A percentile compares a stretch with the other conserved stretches of the same genome.
Evolutionary conservation across 345 rosid species (phyloP).

Genomic region (Heritiera fomes): DNA sequence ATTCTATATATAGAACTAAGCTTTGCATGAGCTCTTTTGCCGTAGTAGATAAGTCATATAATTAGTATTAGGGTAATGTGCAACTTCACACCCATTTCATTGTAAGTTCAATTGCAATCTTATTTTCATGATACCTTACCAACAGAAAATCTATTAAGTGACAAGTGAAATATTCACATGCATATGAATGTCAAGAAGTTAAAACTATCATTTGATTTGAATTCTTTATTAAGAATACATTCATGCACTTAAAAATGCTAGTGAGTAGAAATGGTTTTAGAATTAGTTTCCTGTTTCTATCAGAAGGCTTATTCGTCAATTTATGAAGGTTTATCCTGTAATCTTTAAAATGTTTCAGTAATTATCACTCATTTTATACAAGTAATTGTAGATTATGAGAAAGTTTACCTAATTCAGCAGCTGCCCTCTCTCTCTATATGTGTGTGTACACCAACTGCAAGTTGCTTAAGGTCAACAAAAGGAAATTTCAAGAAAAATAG

Average conservation of each 20-base stretch:
- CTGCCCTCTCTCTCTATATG: neutral
- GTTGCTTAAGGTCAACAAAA: neutral
- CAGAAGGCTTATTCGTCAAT: too few relatives aligned
- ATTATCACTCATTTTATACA: too few relatives aligned
- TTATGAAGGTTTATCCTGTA: neutral
- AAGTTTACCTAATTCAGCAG: constrained; percentile 1
- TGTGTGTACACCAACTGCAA: neutral
- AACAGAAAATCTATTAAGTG: neutral
- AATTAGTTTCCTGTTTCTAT: too few relatives aligned
- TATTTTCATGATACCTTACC: neutral
- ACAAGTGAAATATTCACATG: neutral
- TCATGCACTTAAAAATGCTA: too few relatives aligned
- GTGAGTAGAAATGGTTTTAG: too few relatives aligned
- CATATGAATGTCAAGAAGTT: neutral
- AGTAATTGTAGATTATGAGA: neutral
- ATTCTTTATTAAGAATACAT: neutral
- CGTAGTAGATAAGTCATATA: neutral
- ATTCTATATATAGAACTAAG: neutral
- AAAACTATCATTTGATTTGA: neutral
- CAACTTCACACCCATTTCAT: neutral
- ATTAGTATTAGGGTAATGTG: neutral
- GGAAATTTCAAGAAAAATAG: neutral
- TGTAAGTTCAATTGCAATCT: neutral
- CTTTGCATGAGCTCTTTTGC: neutral
- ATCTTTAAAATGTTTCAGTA: neutral